Evolutionary conservation across 2,329 filamentous ascomycete species (phyloP), one percentile per base, ranked within the genome.

Genomic region (Ceratocystis ficicola): DNA sequence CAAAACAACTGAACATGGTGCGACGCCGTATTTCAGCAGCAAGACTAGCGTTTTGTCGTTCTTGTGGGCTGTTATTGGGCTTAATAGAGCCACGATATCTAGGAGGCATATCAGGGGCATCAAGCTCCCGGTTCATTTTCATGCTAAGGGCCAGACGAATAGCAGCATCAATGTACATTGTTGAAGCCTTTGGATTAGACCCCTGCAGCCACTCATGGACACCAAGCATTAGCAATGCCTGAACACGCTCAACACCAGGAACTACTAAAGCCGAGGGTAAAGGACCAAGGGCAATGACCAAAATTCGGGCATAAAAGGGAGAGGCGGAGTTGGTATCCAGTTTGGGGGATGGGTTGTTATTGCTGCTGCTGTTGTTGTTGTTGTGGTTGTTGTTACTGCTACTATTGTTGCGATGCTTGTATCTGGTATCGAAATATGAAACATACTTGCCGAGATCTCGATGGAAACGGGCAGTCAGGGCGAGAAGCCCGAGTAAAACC

Each of bases 1-100:
- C 84, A 67, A 88, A 85, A 71, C 86, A 89, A 70, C 86, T 88
- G 77, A 87, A 90, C 77, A 89, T 87, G 0, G 87, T 89, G 5
- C 88, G 81, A 30, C 87, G 79, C 68, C 80, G 78, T 12, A 86
- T 81, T 72, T 90, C 87, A 66, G 83, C 83, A 44, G 81, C 76
- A 25, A 86, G 81, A 52, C 59, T 52, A 5, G 46, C 32, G 20
- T 2, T 28, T 57, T 46, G 46, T 36, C 60, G 22, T 17, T 57
- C 52, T 57, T 28, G 5, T 7, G 5, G 52, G 52, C 22, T 69
- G 12, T 64, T 66, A 36, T 62, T 69, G 17, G 46, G 15, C 46
- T 68, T 62, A 22, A 32, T 36, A 7, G 59, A 6, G 20, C 64
- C 50, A 28, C 46, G 60, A 36, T 63, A 55, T 44, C 50, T 48